Evolutionary conservation across 148 eudicot species (phyloP).

Genomic region (Selenicereus undatus): DNA sequence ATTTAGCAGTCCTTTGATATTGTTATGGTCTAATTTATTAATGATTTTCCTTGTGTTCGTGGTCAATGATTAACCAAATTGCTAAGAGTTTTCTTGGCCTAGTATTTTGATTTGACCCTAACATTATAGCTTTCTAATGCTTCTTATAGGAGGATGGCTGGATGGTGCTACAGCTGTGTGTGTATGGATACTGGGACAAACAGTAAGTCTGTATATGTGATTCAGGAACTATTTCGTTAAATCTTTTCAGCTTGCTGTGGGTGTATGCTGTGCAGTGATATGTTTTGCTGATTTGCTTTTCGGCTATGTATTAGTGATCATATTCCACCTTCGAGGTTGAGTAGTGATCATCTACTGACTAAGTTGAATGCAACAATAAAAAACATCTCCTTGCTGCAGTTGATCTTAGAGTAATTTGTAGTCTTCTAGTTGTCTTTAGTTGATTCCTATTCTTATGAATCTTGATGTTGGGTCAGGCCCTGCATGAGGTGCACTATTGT

Average conservation of each 20-base stretch:
- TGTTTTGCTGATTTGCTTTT: neutral
- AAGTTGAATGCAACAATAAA: neutral
- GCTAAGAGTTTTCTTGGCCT: neutral
- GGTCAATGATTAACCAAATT: neutral
- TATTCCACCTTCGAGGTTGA: neutral
- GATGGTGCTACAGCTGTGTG: slow-evolving; percentile 96
- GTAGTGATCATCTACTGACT: neutral
- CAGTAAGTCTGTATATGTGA: slow-evolving; percentile 43
- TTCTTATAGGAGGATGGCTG: slow-evolving; percentile 67
- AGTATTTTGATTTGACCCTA: neutral
- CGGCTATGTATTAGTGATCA: neutral
- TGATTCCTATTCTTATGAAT: no score
- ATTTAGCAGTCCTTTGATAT: no score
- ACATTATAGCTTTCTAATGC: neutral
- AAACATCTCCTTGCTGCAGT: neutral
- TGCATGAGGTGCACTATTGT: neutral
- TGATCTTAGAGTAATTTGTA: neutral
- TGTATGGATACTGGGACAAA: slow-evolving; percentile 68
- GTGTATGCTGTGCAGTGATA: neutral
- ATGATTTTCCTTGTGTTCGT: neutral
- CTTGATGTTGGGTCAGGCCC: no score
- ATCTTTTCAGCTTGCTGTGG: neutral
- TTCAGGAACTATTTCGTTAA: neutral
- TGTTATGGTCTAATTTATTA: neutral
- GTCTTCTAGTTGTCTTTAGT: neutral